Percentiles rank a stretch among this genome's conserved stretches.
Evolutionary conservation across 2,329 filamentous ascomycete species (phyloP).

Genomic region (Fusarium sp.): DNA sequence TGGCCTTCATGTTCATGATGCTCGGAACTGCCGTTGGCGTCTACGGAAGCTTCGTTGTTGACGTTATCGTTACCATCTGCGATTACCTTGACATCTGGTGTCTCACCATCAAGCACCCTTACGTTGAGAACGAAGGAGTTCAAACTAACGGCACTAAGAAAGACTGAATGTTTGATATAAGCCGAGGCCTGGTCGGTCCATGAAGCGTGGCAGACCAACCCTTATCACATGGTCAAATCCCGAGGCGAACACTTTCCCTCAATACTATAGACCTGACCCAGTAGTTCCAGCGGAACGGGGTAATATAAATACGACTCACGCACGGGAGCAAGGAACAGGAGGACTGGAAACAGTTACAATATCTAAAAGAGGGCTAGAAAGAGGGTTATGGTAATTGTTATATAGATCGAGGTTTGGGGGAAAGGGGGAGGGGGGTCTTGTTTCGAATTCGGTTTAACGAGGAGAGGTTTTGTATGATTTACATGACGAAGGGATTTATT

Average conservation of each 20-base stretch:
- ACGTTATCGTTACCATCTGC: conserved; percentile 97
- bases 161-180: conserved; percentile 39
- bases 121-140: conserved; percentile 56
- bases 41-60: conserved; percentile 97
- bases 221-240: not conserved
- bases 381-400: conserved; percentile 2
- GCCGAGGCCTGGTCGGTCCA: not conserved
- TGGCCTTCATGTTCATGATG: conserved; percentile 90
- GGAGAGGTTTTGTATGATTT: conserved; percentile 26
- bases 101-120: conserved; percentile 91
- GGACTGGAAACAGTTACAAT: not conserved
- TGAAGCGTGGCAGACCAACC: not conserved
- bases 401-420: conserved; percentile 13
- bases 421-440: no score
- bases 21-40: conserved; percentile 86
- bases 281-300: not conserved
- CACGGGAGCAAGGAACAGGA: not conserved
- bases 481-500: conserved; percentile 19
- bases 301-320: not conserved
- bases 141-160: conserved; percentile 53
- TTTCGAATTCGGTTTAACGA: not conserved
- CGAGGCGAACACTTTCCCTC: not conserved
- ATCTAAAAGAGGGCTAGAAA: conserved; percentile 17
- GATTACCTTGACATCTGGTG: conserved; percentile 99
- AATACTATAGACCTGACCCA: not conserved